Base-by-base conservation (phyloP, 2,329 filamentous ascomycete genomes). In the Verticillium isaacii region DNA sequence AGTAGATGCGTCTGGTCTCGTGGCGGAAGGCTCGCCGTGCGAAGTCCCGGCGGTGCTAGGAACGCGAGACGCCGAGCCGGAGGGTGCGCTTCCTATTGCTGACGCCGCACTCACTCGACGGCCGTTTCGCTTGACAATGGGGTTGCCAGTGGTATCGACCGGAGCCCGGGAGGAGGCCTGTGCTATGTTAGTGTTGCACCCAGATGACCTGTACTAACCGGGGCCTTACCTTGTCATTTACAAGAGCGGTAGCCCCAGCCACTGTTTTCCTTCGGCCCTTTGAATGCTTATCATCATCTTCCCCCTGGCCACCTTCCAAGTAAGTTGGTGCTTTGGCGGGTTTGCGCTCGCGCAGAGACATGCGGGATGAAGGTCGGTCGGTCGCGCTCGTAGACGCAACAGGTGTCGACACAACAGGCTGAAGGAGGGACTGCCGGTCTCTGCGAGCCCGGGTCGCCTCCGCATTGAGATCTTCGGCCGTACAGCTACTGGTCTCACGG, bases 401-500 rank as follows among this genome's bases (percentile, higher is more conserved):
- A 1, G 71, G 67, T 9, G 73, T 67, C 6, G 64, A 70, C 14
- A 74, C 71, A 11, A 75, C 66, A 15, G 76, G 71, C 17, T 74
- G 80, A 34, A 82, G 75, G 11, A 79, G 73, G 15, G 84, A 83
- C 69, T 89, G 86, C 6, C 86, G 84, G 66, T 94, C 91, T 68
- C 84, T 80, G 68, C 89, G 78, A 64, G 81, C 77, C 67, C 87
- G 76, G 60, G 84, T 85, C 25, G 87, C 86, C 70, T 91, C 88
- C 0, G 85, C 85, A 63, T 89, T 89, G 7, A 98, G 81, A 56
- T 97, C 93, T 67, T 96, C 91, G 9, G 88, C 83, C 36, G 81
- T 89, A 74, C 85, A 92, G 75, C 93, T 97, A 59, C 82, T 82
- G 0, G 90, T 93, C 67, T 92, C 86, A 3, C 93, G 85, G 66